Evolutionary conservation across 108 stramenopile genomes (phyloP).

Genomic region (Conticribra weissflogii): DNA sequence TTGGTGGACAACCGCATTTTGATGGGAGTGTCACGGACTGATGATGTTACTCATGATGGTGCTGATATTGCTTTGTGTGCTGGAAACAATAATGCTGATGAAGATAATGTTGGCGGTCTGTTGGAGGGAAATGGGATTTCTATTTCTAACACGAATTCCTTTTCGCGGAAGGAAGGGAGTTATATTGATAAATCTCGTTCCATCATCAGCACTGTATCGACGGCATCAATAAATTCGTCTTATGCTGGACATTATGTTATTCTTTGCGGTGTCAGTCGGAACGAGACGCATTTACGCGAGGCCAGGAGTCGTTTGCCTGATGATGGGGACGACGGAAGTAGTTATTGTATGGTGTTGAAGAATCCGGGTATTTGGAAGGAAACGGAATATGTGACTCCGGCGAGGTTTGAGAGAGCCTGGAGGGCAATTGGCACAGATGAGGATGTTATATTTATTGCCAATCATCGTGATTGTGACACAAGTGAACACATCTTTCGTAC

Average conservation of each 20-base stretch:
- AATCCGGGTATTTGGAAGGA: slow-evolving; percentile 40
- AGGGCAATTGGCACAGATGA: slow-evolving; percentile 76
- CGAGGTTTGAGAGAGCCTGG: slow-evolving; percentile 68
- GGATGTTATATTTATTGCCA: slow-evolving; percentile 75
- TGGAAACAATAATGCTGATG: neutral
- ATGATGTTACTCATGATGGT: neutral
- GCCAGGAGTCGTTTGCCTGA: slow-evolving; percentile 25
- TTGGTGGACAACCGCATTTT: slow-evolving; percentile 67
- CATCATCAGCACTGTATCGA: neutral
- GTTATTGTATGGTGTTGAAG: slow-evolving; percentile 53
- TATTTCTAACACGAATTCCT: neutral
- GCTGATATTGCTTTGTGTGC: neutral
- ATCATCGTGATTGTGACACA: too few species aligned
- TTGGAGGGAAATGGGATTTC: neutral
- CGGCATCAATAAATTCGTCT: neutral
- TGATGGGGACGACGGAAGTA: slow-evolving; percentile 2
- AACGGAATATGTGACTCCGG: slow-evolving; percentile 46
- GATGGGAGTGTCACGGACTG: neutral
- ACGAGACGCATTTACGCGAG: slow-evolving; percentile 36
- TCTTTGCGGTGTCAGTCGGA: slow-evolving; percentile 59
- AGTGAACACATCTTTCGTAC: too few species aligned
- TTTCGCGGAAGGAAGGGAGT: neutral
- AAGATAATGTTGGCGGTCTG: neutral
- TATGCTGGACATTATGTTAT: slow-evolving; percentile 81
- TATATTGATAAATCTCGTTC: neutral